phyloP scores from a whole-genome alignment of 1,284 basidiomycete species.

The Moesziomyces parantarcticus region DNA sequence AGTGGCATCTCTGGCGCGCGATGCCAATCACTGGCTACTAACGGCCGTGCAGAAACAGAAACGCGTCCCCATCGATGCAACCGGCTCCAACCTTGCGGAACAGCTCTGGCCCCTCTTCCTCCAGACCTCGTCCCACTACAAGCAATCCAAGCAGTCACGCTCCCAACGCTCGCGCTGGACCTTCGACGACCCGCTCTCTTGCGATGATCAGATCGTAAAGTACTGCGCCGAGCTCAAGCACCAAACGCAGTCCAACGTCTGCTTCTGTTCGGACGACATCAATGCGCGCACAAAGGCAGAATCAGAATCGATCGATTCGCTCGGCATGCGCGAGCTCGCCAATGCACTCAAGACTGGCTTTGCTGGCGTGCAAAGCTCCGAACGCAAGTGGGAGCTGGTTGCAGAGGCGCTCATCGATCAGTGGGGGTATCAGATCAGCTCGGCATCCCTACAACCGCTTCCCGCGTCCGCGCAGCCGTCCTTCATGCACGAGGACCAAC shows the following conservation, averaged over 20 bases:
- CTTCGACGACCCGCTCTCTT: constrained; percentile 10
- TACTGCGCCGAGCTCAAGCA: constrained; percentile 38
- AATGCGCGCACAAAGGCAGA: constrained; percentile 52
- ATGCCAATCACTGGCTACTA: constrained; percentile 47
- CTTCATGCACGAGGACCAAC: not conserved
- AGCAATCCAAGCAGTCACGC: constrained; percentile 1
- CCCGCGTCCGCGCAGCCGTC: not conserved
- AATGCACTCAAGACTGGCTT: constrained; percentile 15
- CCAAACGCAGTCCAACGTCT: constrained; percentile 17
- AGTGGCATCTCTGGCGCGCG: constrained; percentile 35
- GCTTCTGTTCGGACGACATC: constrained; percentile 46
- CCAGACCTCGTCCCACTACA: constrained; percentile 32
- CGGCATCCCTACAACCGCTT: not conserved
- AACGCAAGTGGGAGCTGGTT: constrained; percentile 21
- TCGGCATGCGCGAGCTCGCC: constrained; percentile 39
- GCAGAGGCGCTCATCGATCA: constrained; percentile 44
- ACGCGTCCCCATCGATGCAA: constrained; percentile 26
- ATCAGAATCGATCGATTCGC: constrained; percentile 30
- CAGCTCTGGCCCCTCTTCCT: constrained; percentile 34
- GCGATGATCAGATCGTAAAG: constrained; percentile 41
- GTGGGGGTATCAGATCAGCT: constrained; percentile 37
- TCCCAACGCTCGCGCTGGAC: constrained; percentile 1
- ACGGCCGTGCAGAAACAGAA: constrained; percentile 50
- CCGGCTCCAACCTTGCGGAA: constrained; percentile 17
- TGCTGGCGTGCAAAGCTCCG: constrained; percentile 20